phyloP scores from a whole-genome alignment of 1,139 yeast genomes.

The Nakaseomyces uthaithaninus region DNA sequence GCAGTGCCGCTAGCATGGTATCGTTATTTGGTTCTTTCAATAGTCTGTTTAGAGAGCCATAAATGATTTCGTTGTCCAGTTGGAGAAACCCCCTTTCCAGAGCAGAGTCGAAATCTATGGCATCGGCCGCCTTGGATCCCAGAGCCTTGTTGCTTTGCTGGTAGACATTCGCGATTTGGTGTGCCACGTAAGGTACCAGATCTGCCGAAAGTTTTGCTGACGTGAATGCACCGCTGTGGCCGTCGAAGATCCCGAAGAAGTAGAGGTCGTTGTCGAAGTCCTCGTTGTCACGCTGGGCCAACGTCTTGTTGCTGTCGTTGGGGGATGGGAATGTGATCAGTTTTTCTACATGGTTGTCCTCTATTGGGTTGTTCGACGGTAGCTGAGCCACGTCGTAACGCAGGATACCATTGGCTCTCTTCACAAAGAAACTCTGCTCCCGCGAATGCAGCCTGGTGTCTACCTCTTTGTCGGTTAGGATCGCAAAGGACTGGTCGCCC shows the following conservation, averaged over 20 bases:
- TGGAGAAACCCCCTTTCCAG: slow-evolving; percentile 72
- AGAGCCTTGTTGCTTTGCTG: slow-evolving; percentile 12
- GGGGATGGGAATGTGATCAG: slow-evolving; percentile 64
- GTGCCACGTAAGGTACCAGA: slow-evolving; percentile 66
- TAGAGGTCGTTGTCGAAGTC: slow-evolving; percentile 72
- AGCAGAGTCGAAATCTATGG: slow-evolving; percentile 66
- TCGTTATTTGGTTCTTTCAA: slow-evolving; percentile 52
- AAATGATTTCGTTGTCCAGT: slow-evolving; percentile 80
- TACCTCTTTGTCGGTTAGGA: slow-evolving; percentile 68
- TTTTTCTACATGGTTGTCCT: slow-evolving; percentile 85
- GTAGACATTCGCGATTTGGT: slow-evolving; percentile 60
- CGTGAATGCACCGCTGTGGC: slow-evolving; percentile 96
- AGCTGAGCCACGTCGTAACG: slow-evolving; percentile 86
- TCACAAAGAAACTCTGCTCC: slow-evolving; percentile 74
- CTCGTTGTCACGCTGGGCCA: slow-evolving; percentile 23
- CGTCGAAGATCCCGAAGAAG: slow-evolving; percentile 94
- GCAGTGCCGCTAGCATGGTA: slow-evolving; percentile 57
- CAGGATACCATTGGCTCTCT: slow-evolving; percentile 84
- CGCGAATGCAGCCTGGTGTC: slow-evolving; percentile 57
- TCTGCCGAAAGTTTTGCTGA: slow-evolving; percentile 75
- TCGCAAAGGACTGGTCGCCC: background rate
- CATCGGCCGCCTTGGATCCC: slow-evolving; percentile 12
- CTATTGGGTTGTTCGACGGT: slow-evolving; percentile 89
- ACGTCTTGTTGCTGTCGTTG: slow-evolving; percentile 16
- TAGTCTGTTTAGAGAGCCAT: slow-evolving; percentile 60